Evolutionary conservation across 805 yeast species (phyloP).

Genomic region (Phaffomyces thermotolerans): DNA sequence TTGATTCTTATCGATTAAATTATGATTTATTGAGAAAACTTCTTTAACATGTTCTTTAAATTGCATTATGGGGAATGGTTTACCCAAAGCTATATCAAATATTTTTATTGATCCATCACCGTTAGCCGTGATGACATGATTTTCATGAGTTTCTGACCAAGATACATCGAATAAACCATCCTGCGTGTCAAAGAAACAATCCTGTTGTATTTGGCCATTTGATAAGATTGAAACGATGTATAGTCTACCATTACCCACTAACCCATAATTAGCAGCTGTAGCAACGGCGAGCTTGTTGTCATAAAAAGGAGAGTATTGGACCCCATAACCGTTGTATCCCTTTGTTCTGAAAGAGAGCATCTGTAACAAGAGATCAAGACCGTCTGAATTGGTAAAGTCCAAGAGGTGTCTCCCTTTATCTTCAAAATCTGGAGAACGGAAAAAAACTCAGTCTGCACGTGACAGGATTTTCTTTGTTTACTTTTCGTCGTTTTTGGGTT

Average conservation of each 20-base stretch:
- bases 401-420: too few species aligned
- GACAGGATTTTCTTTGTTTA: too few species aligned
- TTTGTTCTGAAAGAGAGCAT: conserved; percentile 71
- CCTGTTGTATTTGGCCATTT: conserved; percentile 51
- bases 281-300: conserved; percentile 89
- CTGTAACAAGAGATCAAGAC: background rate
- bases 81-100: conserved; percentile 62
- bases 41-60: conserved; percentile 74
- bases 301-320: conserved; percentile 85
- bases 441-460: too few species aligned
- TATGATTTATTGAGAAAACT: conserved; percentile 71
- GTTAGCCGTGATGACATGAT: conserved; percentile 72
- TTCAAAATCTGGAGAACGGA: too few species aligned
- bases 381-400: too few species aligned
- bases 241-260: conserved; percentile 89
- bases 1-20: conserved; percentile 53
- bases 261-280: conserved; percentile 84
- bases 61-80: conserved; percentile 60
- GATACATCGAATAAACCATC: conserved; percentile 84
- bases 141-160: conserved; percentile 90
- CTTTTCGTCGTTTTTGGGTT: too few species aligned
- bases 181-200: conserved; percentile 73
- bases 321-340: conserved; percentile 83
- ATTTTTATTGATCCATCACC: conserved; percentile 88
- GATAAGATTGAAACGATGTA: conserved; percentile 61